Evolutionary conservation across 177 flowering plant genomes (phyloP).

Genomic region (Vitis hybrid): DNA sequence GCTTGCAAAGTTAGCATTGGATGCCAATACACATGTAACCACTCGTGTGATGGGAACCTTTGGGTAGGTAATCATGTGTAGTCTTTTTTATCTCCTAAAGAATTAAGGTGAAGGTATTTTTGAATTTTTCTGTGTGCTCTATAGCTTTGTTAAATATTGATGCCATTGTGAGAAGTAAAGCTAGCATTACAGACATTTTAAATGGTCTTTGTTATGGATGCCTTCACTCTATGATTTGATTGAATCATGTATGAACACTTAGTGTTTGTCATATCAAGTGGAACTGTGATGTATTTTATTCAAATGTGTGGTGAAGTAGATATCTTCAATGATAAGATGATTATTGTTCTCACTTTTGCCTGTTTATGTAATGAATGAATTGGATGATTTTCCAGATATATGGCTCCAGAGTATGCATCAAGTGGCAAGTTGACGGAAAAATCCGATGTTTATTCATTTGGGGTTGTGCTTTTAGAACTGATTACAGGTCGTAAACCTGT

Average conservation of each 20-base stretch:
- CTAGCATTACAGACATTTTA: background rate
- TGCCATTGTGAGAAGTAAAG: background rate
- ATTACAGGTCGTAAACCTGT: slow-evolving; percentile 74
- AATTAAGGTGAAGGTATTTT: background rate
- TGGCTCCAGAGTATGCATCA: slow-evolving; percentile 83
- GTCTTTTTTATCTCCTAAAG: background rate
- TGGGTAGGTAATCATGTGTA: slow-evolving; percentile 40
- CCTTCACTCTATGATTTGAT: background rate
- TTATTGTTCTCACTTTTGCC: background rate
- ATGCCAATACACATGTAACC: slow-evolving; percentile 56
- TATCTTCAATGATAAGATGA: background rate
- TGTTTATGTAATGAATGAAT: slow-evolving; percentile 1
- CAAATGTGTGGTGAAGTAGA: background rate
- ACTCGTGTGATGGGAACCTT: slow-evolving; percentile 85
- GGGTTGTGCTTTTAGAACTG: slow-evolving; percentile 69
- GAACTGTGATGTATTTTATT: background rate
- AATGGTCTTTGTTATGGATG: background rate
- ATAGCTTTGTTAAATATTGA: background rate
- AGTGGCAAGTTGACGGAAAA: slow-evolving; percentile 75
- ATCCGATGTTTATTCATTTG: slow-evolving; percentile 71
- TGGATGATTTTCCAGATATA: slow-evolving; percentile 39
- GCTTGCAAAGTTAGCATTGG: slow-evolving; percentile 66
- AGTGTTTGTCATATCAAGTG: background rate
- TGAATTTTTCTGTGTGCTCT: background rate
- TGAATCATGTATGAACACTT: background rate